Percentiles rank a stretch among this genome's conserved stretches.
These are phyloP conservation scores for Neurospora sp. DNA, from an alignment of 495 filamentous ascomycete species.

Conservation along the genomic window DNA sequence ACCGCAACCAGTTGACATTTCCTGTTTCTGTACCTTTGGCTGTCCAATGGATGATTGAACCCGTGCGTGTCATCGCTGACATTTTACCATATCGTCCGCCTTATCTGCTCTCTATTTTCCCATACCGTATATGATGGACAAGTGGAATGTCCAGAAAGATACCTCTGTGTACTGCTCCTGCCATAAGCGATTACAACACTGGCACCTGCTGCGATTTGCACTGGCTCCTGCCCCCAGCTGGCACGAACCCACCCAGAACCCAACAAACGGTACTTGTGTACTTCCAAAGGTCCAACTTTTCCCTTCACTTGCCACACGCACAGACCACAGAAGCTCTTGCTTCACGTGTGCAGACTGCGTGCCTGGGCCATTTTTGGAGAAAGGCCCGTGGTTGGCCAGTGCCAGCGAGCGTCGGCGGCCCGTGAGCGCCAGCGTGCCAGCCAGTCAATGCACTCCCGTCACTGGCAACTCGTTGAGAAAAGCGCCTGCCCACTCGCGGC, in stretches of 20 bases:
- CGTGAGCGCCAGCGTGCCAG: not conserved
- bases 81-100: not conserved
- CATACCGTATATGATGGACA: not conserved
- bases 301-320: not conserved
- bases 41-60: not conserved
- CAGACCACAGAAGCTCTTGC: not conserved
- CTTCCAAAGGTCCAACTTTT: not conserved
- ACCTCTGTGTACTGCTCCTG: not conserved
- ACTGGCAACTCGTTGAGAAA: not conserved
- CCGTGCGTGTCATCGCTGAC: not conserved
- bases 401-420: not conserved
- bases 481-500: not conserved
- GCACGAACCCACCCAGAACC: not conserved
- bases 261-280: not conserved
- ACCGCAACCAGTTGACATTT: not conserved
- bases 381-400: not conserved
- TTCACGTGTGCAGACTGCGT: not conserved
- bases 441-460: not conserved
- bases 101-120: not conserved
- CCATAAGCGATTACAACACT: not conserved
- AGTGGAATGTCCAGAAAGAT: not conserved
- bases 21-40: not conserved
- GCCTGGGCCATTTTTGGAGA: not conserved
- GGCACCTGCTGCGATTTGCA: not conserved
- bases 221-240: not conserved